phyloP scores from a whole-genome alignment of 2,329 filamentous ascomycete genomes.

The Biscogniauxia sp. region DNA sequence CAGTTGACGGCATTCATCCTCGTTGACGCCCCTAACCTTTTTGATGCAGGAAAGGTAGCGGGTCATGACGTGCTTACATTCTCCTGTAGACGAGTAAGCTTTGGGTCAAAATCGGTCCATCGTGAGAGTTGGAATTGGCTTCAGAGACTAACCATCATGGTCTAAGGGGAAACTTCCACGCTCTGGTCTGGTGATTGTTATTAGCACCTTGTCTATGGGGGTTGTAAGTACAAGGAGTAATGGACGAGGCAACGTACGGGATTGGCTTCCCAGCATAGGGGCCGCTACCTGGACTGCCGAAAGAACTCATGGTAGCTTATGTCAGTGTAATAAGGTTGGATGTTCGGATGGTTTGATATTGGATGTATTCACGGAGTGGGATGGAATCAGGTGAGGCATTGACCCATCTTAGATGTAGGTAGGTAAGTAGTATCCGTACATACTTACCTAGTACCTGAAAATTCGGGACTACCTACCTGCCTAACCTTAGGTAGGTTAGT shows the following conservation, averaged over 20 bases:
- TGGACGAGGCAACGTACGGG: slow-evolving; percentile 23
- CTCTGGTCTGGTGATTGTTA: slow-evolving; percentile 63
- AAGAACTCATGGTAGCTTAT: slow-evolving; percentile 27
- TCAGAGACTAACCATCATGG: slow-evolving; percentile 65
- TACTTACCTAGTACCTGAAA: too few relatives aligned
- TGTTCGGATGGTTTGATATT: too few relatives aligned
- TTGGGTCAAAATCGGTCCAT: neutral
- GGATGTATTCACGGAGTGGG: too few relatives aligned
- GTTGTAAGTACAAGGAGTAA: slow-evolving; percentile 3
- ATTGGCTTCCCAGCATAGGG: slow-evolving; percentile 28
- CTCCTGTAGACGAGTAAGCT: slow-evolving; percentile 52
- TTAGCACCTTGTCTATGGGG: slow-evolving; percentile 3
- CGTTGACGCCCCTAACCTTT: slow-evolving; percentile 77
- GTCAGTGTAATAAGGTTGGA: too few relatives aligned
- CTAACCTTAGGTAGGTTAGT: too few relatives aligned
- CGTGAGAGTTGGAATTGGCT: neutral
- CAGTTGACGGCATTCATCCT: slow-evolving; percentile 77
- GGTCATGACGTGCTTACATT: slow-evolving; percentile 88
- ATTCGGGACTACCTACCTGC: too few relatives aligned
- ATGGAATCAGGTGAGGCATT: too few relatives aligned
- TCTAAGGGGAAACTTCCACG: slow-evolving; percentile 95
- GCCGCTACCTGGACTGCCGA: slow-evolving; percentile 31
- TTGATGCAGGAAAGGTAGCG: slow-evolving; percentile 86
- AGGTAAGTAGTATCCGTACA: too few relatives aligned
- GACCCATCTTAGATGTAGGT: too few relatives aligned